These are phyloP conservation scores for Russula sp. DNA, from an alignment of 768 basidiomycete species.

Conservation along the genomic window DNA sequence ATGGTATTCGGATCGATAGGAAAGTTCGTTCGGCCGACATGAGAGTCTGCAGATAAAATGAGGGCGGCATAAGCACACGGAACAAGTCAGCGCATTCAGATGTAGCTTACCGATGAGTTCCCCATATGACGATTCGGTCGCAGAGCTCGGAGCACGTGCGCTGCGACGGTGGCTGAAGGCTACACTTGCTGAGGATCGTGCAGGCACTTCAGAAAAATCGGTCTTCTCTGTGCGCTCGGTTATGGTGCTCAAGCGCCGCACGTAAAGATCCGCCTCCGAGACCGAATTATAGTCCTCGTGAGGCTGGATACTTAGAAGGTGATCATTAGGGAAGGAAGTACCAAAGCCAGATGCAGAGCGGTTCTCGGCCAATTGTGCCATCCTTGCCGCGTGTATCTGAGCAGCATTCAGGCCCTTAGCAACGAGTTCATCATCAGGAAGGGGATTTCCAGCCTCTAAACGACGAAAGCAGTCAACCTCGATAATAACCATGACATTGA, in stretches of 20 bases:
- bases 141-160: conserved; percentile 15
- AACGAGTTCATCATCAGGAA: conserved; percentile 19
- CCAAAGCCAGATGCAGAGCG: conserved; percentile 24
- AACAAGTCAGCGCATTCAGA: background rate
- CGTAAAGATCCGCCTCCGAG: conserved; percentile 9
- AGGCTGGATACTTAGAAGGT: conserved; percentile 52
- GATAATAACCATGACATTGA: conserved; percentile 21
- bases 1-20: conserved; percentile 48
- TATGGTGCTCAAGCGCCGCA: conserved; percentile 21
- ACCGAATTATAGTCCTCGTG: conserved; percentile 26
- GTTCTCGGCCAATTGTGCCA: conserved; percentile 12
- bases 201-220: conserved; percentile 4
- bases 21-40: conserved; percentile 9
- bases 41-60: conserved; percentile 18
- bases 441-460: conserved; percentile 24
- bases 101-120: conserved; percentile 45
- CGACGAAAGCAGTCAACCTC: conserved; percentile 20
- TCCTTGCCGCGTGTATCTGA: conserved; percentile 16
- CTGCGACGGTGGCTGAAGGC: background rate
- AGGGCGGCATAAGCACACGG: background rate
- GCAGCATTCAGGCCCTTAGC: conserved; percentile 16
- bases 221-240: conserved; percentile 21
- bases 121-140: conserved; percentile 54
- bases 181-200: conserved; percentile 11
- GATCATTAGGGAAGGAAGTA: conserved; percentile 38